phyloP scores from a whole-genome alignment of 2,329 filamentous ascomycete genomes.

The Alternaria longipes region DNA sequence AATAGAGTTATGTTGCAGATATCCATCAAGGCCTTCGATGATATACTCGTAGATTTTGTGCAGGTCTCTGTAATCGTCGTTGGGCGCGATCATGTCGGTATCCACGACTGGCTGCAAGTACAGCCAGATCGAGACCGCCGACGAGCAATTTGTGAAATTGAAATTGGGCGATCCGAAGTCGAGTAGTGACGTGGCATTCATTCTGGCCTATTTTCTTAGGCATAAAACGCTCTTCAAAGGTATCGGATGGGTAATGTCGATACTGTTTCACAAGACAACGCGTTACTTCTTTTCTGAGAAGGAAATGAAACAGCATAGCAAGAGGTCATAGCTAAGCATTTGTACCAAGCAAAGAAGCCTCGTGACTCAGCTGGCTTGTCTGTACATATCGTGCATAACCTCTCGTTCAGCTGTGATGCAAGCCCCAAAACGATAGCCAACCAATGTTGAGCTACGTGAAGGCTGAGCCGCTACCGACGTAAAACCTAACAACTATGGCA shows the following conservation, averaged over 20 bases:
- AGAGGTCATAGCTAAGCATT: background rate
- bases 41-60: too few species aligned
- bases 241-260: background rate
- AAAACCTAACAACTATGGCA: background rate
- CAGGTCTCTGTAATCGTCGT: too few species aligned
- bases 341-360: background rate
- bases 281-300: background rate
- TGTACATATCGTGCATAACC: background rate
- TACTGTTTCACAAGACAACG: background rate
- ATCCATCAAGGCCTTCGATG: too few species aligned
- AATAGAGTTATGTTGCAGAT: too few species aligned
- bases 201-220: background rate
- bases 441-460: background rate
- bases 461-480: background rate
- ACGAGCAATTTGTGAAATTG: background rate
- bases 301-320: background rate
- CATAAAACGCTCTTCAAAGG: too few species aligned
- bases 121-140: background rate
- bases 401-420: background rate
- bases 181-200: background rate
- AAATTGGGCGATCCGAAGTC: background rate
- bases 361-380: background rate
- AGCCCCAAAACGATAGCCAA: background rate
- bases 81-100: too few species aligned
- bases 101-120: background rate